A percentile compares a stretch with the other conserved stretches of the same genome.
Evolutionary conservation across 306 rosid genomes (phyloP).

Genomic region (Begonia peltatifolia): DNA sequence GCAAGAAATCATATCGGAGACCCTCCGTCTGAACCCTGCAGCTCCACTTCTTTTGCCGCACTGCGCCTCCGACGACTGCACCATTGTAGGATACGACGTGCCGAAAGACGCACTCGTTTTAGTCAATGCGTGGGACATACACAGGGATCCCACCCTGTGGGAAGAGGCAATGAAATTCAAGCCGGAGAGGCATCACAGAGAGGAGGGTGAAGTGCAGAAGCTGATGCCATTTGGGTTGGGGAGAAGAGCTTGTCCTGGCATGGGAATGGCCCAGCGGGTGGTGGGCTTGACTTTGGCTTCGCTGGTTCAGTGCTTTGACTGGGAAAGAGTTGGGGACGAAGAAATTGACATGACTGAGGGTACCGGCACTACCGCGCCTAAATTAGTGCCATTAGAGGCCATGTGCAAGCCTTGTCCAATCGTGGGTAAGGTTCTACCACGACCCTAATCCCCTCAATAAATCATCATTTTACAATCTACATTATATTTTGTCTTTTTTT

Average conservation of each 20-base stretch:
- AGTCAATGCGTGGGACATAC: slow-evolving; percentile 21
- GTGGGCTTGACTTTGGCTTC: slow-evolving; percentile 13
- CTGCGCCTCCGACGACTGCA: slow-evolving; percentile 10
- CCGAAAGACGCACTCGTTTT: slow-evolving; percentile 9
- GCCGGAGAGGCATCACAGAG: slow-evolving; percentile 5
- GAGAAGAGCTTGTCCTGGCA: slow-evolving; percentile 15
- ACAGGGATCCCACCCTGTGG: slow-evolving; percentile 11
- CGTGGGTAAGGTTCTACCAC: background rate
- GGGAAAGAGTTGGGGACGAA: slow-evolving; percentile 7
- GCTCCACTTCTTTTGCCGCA: slow-evolving; percentile 9
- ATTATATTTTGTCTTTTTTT: too few species aligned
- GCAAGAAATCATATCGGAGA: slow-evolving; percentile 6
- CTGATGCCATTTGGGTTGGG: slow-evolving; percentile 15
- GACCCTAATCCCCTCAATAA: too few species aligned
- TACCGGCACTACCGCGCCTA: slow-evolving; percentile 5
- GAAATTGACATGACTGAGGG: slow-evolving; percentile 12
- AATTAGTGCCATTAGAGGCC: slow-evolving; percentile 12
- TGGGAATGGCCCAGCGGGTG: slow-evolving; percentile 1
- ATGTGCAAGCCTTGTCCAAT: slow-evolving; percentile 4
- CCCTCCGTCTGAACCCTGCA: slow-evolving; percentile 10
- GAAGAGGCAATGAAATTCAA: slow-evolving; percentile 6
- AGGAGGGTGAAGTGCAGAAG: background rate
- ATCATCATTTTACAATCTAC: too few species aligned
- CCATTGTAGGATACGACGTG: slow-evolving; percentile 2
- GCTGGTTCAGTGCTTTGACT: slow-evolving; percentile 18